Conservation (phyloP, 2,329 filamentous ascomycete genomes). For the Paecilomyces formosus region DNA sequence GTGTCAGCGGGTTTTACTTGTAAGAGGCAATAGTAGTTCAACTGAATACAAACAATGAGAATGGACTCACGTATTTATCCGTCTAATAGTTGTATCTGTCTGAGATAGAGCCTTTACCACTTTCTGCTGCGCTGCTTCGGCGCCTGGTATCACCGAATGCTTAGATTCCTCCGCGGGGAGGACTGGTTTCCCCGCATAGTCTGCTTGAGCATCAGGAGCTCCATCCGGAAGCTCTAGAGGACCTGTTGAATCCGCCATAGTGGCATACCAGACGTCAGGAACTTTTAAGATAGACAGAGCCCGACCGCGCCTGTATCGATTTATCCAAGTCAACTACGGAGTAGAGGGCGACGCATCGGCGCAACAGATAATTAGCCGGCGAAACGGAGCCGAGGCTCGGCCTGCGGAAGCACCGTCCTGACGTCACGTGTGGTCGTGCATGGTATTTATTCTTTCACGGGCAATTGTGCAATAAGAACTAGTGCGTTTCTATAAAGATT, state of each 20-base stretch:
- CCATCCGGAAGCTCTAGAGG: slow-evolving; percentile 8
- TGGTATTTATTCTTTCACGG: background rate
- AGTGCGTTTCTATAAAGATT: background rate
- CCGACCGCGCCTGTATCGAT: slow-evolving; percentile 4
- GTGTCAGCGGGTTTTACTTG: background rate
- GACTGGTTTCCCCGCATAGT: slow-evolving; percentile 16
- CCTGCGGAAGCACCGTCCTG: slow-evolving; percentile 5
- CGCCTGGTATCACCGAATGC: slow-evolving; percentile 1
- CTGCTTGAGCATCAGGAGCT: slow-evolving; percentile 6
- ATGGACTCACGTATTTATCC: slow-evolving; percentile 12
- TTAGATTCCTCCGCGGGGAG: slow-evolving; percentile 9
- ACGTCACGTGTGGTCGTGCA: background rate
- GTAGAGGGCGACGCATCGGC: background rate
- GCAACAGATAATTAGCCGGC: background rate
- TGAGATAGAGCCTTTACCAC: slow-evolving; percentile 6
- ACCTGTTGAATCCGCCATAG: slow-evolving; percentile 15
- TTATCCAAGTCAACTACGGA: background rate
- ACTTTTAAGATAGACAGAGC: slow-evolving; percentile 3
- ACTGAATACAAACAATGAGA: background rate
- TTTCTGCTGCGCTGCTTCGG: slow-evolving; percentile 8
- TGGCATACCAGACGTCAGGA: background rate
- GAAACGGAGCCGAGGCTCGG: slow-evolving; percentile 21
- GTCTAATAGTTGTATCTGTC: slow-evolving; percentile 7
- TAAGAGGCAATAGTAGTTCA: background rate
- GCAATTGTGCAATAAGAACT: background rate